Evolutionary conservation across 306 rosid genomes (phyloP).

Genomic region (Purshia tridentata): DNA sequence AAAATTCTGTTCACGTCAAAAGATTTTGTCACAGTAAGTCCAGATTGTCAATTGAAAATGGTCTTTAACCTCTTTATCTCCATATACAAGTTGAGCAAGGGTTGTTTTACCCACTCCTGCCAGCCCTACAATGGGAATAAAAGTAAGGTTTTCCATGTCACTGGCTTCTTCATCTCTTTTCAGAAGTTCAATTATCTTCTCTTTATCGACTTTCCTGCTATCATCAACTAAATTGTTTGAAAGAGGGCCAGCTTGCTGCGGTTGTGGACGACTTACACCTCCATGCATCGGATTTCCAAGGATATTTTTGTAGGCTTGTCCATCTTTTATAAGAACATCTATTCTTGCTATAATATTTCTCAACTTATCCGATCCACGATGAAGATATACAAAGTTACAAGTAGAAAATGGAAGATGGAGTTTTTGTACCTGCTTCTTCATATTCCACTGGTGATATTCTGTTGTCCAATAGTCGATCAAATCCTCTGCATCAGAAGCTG

Average conservation of each 20-base stretch:
- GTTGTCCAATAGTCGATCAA: slow-evolving; percentile 4
- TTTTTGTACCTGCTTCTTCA: slow-evolving; percentile 8
- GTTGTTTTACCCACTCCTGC: slow-evolving; percentile 16
- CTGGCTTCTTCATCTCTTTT: background rate
- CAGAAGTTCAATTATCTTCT: background rate
- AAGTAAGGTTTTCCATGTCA: background rate
- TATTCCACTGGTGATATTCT: background rate
- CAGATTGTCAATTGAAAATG: background rate
- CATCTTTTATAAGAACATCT: background rate
- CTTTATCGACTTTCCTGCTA: slow-evolving; percentile 6
- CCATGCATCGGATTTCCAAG: background rate
- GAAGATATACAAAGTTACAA: background rate
- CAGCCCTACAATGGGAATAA: slow-evolving; percentile 16
- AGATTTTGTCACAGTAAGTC: background rate
- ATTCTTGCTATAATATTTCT: slow-evolving; percentile 2
- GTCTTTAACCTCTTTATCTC: background rate
- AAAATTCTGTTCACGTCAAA: background rate
- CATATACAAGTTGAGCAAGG: slow-evolving; percentile 7
- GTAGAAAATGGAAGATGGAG: background rate
- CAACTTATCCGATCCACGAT: background rate
- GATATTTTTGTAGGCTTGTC: background rate
- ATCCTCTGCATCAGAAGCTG: slow-evolving; percentile 15
- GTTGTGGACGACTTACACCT: background rate
- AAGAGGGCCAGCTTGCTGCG: slow-evolving; percentile 2
- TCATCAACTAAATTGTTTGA: background rate